phyloP scores from a whole-genome alignment of 2,329 filamentous ascomycete species.

The Ceratocystis harringtonii region DNA sequence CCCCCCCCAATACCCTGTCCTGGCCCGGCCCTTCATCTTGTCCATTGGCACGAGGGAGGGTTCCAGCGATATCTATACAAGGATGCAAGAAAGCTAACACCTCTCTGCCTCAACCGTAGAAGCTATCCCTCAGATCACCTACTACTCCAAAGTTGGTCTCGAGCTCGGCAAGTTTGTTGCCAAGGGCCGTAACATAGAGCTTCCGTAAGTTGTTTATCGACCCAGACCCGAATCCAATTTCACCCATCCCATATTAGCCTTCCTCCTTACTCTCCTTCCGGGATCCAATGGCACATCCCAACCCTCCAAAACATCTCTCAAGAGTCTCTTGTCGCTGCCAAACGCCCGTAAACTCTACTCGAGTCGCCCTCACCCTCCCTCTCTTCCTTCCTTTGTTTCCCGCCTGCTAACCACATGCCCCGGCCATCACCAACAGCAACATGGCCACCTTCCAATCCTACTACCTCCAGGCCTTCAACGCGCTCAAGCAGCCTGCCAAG shows the following conservation, averaged over 20 bases:
- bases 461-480: conserved; percentile 60
- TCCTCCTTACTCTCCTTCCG: neutral
- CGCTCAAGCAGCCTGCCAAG: conserved; percentile 50
- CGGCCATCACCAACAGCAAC: conserved; percentile 38
- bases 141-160: conserved; percentile 79
- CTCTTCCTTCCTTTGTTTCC: conserved; percentile 15
- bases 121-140: conserved; percentile 70
- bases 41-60: neutral
- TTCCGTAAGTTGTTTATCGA: conserved; percentile 58
- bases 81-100: neutral
- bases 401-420: neutral
- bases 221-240: neutral
- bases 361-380: neutral
- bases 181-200: conserved; percentile 76
- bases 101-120: conserved; percentile 34
- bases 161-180: conserved; percentile 83
- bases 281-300: neutral
- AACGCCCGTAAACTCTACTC: neutral
- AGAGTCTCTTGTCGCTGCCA: neutral
- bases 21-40: neutral
- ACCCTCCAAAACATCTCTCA: neutral
- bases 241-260: neutral
- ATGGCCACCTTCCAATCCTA: conserved; percentile 72
- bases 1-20: neutral
- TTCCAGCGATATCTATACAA: neutral